Percentiles rank a stretch among this genome's conserved stretches.
Conservation (phyloP, 257 asterid genomes). For the Solanum infundibuliforme region DNA sequence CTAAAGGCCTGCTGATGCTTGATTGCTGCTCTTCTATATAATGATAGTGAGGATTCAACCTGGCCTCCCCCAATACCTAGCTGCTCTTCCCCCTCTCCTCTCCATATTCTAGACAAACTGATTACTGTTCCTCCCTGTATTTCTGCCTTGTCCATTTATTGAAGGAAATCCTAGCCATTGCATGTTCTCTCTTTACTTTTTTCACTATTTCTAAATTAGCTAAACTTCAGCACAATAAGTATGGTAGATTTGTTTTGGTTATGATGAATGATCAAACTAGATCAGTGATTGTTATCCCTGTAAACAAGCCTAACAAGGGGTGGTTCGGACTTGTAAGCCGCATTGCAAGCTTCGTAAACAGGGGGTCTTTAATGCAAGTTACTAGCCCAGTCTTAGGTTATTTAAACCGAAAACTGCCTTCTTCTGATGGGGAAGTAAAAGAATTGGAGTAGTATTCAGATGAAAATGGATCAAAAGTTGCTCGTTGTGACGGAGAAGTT, state of each 20-base stretch:
- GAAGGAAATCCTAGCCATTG: not conserved
- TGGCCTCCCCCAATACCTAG: not conserved
- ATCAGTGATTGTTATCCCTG: not conserved
- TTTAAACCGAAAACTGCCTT: constrained; percentile 23
- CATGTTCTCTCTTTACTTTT: not conserved
- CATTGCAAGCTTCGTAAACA: not conserved
- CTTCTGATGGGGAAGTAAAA: constrained; percentile 52
- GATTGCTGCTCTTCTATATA: not conserved
- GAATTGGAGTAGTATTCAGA: not conserved
- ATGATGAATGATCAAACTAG: not conserved
- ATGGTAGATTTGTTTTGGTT: not conserved
- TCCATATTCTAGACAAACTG: not conserved
- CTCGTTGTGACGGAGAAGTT: not conserved
- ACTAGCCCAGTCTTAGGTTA: not conserved
- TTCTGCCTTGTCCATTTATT: not conserved
- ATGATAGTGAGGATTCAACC: not conserved
- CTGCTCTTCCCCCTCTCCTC: not conserved
- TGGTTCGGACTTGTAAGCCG: not conserved
- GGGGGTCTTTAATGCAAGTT: not conserved
- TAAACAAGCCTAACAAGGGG: not conserved
- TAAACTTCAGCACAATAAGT: not conserved
- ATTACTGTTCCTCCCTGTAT: not conserved
- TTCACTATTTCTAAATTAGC: not conserved
- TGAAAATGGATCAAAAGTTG: not conserved
- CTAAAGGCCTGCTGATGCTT: not conserved